These are phyloP conservation scores for Talaromyces marneffei DNA, from an alignment of 2,329 filamentous ascomycete genomes.

Conservation along the genomic window DNA sequence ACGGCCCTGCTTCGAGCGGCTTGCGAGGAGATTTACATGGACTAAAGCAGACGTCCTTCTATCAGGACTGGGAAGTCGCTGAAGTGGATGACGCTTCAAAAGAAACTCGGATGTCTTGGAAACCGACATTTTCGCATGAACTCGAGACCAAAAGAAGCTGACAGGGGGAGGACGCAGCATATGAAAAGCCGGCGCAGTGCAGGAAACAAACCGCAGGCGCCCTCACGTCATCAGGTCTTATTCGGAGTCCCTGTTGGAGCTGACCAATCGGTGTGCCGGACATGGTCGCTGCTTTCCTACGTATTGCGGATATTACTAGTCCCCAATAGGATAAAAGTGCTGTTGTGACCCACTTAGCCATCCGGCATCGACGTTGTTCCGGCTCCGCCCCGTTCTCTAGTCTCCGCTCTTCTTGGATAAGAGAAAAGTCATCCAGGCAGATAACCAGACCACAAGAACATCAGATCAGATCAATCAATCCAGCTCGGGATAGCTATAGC, in stretches of 20 bases:
- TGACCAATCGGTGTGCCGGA: conserved; percentile 5
- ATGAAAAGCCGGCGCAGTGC: not conserved
- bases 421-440: not conserved
- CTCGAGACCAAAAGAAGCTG: not conserved
- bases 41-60: conserved; percentile 38
- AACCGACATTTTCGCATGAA: conserved; percentile 8
- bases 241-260: not conserved
- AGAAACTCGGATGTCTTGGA: conserved; percentile 18
- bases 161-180: not conserved
- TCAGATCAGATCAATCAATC: not conserved
- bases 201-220: not conserved
- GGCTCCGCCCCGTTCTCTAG: not conserved
- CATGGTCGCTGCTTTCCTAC: not conserved
- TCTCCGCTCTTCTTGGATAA: not conserved
- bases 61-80: conserved; percentile 39
- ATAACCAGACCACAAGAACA: not conserved
- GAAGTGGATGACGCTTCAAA: conserved; percentile 37
- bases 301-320: not conserved
- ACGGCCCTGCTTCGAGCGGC: conserved; percentile 6
- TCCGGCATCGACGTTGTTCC: not conserved
- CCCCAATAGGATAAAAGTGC: not conserved
- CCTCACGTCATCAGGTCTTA: not conserved
- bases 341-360: not conserved
- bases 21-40: conserved; percentile 31
- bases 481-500: not conserved